Evolutionary conservation across 441 rosid species (phyloP), one percentile per base, ranked within the genome.

Genomic region (Corymbia citriodora): DNA sequence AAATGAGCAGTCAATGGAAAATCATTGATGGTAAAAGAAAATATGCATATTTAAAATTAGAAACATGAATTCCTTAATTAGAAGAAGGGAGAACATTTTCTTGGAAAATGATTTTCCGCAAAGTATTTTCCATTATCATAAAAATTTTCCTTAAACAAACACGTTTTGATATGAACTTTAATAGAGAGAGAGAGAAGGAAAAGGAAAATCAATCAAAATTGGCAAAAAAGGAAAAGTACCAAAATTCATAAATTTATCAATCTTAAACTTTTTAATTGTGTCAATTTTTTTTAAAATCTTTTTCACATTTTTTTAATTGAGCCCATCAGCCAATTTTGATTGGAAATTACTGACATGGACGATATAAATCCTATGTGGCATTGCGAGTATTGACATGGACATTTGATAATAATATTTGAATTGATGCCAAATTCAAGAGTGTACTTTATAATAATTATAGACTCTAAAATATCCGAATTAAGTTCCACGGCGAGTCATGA

Each of bases 311-410:
- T 25, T 9, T 1, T 6, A 25, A 4, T 59, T 59, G 7, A 59
- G 7, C 21, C 7, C 0, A 59, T 59, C 25, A 10, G n/a, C 13
- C 3, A 10, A 25, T 59, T 59, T 59, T 59, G 3, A 59, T 0
- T 25, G 0, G 65, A 59, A 59, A 25, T 25, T 1, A 2, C 6
- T 59, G 0, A 59, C 1, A 1, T 59, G n/a, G 6, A 59, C 7
- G 10, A 23, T 59, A 6, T 59, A 27, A 13, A 23, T 59, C 29
- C 3, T 0, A 25, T 0, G 14, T 25, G 25, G 14, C 3, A 59
- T 59, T 12, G 65, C 65, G 3, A 10, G 0, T 19, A 3, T 4
- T 4, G 65, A 59, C 6, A 29, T 59, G 65, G 65, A 59, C 23
- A 19, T 55, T 57, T 21, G 23, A 9, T 0, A 23, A 23, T 23